Base-by-base conservation (phyloP, 176 grass and related monocot species). In the Oryza meridionalis region DNA sequence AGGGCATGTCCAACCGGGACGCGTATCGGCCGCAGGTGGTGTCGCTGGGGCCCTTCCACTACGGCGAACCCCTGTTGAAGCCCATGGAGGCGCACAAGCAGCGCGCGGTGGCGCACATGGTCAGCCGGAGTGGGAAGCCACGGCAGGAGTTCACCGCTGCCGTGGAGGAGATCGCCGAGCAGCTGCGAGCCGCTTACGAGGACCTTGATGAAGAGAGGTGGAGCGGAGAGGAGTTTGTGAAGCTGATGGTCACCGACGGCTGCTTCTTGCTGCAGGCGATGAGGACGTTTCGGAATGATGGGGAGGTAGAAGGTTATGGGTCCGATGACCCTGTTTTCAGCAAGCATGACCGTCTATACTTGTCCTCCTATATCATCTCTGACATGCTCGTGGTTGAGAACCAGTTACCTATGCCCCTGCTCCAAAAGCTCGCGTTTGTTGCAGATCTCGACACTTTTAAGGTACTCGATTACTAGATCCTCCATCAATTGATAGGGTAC, bases 51-150 rank as follows among this genome's bases (percentile, higher is more conserved):
- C 93, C 90, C 0, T 90, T 89, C 26, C 87, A 94, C 82, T 81
- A 87, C 40, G 77, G 86, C 22, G 73, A 85, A 2, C 25, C 22
- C 13, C 12, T 65, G 1, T 61, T 94, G 11, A 9, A 33, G 4
- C 81, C 85, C 55, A 91, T 94, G 79, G 93, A 94, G 75, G 66
- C 84, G 40, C 88, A 94, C 80, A 94, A 94, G 80, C 66, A 46
- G 19, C 69, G 83, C 3, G 82, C 93, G 2, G 65, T 89, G 0
- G 47, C 73, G 63, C 84, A 88, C 61, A 27, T 92, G 4, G 73
- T 88, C 15, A 82, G 16, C 35, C 75, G 90, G 22, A 8, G 79
- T 4, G 15, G 38, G 7, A 88, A 74, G 87, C 77, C 55, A 6
- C 10, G 72, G 4, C 10, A 21, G 9, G 75, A 85, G 1, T 90